phyloP scores from a whole-genome alignment of 306 rosid species.

The Cicer chorassanicum region DNA sequence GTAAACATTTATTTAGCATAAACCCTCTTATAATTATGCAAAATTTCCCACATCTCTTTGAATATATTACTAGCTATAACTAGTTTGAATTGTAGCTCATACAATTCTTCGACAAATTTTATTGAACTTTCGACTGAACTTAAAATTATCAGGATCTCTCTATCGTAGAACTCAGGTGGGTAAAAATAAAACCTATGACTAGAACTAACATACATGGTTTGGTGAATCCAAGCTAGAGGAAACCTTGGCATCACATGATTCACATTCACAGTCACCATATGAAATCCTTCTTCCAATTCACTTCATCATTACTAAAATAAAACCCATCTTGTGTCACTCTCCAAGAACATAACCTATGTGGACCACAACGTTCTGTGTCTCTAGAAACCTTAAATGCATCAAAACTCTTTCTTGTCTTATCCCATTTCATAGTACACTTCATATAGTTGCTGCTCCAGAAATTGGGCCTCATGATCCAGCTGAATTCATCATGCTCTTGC shows the following conservation, averaged over 20 bases:
- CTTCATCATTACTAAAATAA: constrained; percentile 77
- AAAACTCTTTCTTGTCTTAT: constrained; percentile 61
- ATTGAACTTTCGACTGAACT: no score
- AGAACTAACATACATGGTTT: neutral
- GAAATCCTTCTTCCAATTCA: constrained; percentile 77
- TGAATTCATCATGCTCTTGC: constrained; percentile 82
- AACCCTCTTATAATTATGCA: no score
- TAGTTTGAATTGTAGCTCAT: no score
- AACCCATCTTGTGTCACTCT: constrained; percentile 75
- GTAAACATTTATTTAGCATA: no score
- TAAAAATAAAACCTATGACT: no score
- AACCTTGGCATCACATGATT: neutral
- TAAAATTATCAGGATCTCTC: no score
- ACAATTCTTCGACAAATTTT: no score
- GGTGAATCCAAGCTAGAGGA: neutral
- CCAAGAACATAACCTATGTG: constrained; percentile 66
- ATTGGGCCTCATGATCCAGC: constrained; percentile 63
- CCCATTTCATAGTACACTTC: constrained; percentile 87
- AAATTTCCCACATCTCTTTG: no score
- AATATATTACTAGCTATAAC: no score
- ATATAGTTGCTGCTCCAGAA: constrained; percentile 62
- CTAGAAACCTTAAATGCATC: constrained; percentile 79
- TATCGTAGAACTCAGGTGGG: no score
- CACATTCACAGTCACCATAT: constrained; percentile 54
- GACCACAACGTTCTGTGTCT: constrained; percentile 63